Evolutionary conservation across 805 yeast genomes (phyloP).

Genomic region (Pichia pseudocactophila): DNA sequence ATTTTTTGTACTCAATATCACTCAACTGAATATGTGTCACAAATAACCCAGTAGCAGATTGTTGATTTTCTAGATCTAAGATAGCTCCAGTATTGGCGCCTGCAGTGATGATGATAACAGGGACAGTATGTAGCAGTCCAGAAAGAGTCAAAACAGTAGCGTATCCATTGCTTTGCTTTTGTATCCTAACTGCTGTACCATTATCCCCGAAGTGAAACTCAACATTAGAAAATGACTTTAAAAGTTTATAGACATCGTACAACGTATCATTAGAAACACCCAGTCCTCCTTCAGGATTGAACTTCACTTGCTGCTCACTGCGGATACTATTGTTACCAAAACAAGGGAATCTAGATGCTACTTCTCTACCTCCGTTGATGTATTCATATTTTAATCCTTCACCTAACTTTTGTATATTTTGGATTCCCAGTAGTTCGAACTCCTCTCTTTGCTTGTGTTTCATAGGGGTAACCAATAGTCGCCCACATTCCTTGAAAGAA

Average conservation of each 20-base stretch:
- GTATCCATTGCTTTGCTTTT: constrained; percentile 4
- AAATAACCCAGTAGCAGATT: constrained; percentile 33
- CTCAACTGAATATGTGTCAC: constrained; percentile 32
- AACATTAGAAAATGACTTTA: constrained; percentile 23
- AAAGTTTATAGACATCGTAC: constrained; percentile 22
- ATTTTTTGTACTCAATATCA: constrained; percentile 27
- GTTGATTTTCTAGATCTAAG: constrained; percentile 23
- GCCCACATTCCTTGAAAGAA: constrained; percentile 32
- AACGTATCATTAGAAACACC: constrained; percentile 33
- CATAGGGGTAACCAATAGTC: constrained; percentile 30
- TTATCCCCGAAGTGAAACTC: constrained; percentile 25
- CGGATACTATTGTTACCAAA: constrained; percentile 12
- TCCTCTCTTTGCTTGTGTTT: constrained; percentile 26
- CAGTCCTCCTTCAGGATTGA: constrained; percentile 35
- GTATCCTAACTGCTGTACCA: constrained; percentile 18
- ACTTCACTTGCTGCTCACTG: constrained; percentile 14
- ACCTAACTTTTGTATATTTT: constrained; percentile 21
- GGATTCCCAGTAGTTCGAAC: constrained; percentile 30
- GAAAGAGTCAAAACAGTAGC: constrained; percentile 20
- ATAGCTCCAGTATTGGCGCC: constrained; percentile 35
- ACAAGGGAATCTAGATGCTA: constrained; percentile 18
- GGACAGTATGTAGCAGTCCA: constrained; percentile 25
- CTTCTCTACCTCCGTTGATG: constrained; percentile 23
- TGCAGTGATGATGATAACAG: constrained; percentile 27
- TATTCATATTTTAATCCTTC: constrained; percentile 23